Percentiles rank a stretch among this genome's conserved stretches.
Conservation (phyloP, 2,329 filamentous ascomycete species). For the Tolypocladium sp. region DNA sequence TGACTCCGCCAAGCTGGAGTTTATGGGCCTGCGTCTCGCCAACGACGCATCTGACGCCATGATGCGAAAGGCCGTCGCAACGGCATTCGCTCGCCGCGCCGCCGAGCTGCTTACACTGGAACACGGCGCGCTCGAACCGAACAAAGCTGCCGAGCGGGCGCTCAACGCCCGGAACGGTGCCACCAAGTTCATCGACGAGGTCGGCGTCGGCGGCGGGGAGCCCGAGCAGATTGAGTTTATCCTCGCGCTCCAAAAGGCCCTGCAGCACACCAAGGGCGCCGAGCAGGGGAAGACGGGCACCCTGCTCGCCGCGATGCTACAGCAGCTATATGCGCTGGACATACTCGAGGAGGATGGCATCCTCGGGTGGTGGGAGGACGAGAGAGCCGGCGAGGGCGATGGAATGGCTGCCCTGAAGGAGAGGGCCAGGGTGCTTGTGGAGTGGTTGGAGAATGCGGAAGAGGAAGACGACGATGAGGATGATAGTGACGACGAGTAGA, state of each 20-base stretch:
- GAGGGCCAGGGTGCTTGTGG: slow-evolving; percentile 70
- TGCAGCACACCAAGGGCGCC: slow-evolving; percentile 55
- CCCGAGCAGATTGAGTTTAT: slow-evolving; percentile 82
- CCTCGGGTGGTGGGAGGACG: slow-evolving; percentile 79
- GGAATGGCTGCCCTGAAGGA: slow-evolving; percentile 61
- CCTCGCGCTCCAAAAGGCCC: slow-evolving; percentile 70
- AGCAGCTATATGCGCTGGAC: slow-evolving; percentile 78
- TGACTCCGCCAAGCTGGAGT: slow-evolving; percentile 74
- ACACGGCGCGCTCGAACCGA: slow-evolving; percentile 44
- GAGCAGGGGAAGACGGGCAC: slow-evolving; percentile 39
- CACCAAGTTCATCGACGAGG: slow-evolving; percentile 46
- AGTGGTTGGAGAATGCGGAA: slow-evolving; percentile 72
- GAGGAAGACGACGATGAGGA: slow-evolving; percentile 58
- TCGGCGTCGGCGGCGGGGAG: slow-evolving; percentile 55
- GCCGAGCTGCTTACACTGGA: slow-evolving; percentile 53
- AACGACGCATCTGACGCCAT: slow-evolving; percentile 85
- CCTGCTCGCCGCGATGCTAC: slow-evolving; percentile 69
- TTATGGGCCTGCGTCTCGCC: slow-evolving; percentile 85
- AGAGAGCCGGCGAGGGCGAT: slow-evolving; percentile 55
- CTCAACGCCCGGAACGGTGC: slow-evolving; percentile 47
- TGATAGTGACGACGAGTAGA: slow-evolving; percentile 12
- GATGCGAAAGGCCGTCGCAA: slow-evolving; percentile 77
- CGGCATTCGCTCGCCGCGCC: slow-evolving; percentile 75
- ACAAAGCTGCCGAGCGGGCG: slow-evolving; percentile 54
- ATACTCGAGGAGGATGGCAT: slow-evolving; percentile 85